Evolutionary conservation across 306 rosid genomes (phyloP).

Genomic region (Fagus sylvatica): DNA sequence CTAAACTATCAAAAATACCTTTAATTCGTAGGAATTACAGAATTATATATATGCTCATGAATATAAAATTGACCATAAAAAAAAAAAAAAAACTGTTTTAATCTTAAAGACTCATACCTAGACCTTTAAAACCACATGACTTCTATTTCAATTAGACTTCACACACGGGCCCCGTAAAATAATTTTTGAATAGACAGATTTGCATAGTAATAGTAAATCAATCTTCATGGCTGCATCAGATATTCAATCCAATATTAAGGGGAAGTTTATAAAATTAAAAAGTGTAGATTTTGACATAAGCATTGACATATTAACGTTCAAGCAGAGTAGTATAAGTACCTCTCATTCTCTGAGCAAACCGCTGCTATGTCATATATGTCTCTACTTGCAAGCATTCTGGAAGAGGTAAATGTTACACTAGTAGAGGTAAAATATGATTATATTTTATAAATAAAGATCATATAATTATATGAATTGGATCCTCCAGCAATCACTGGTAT

Average conservation of each 20-base stretch:
- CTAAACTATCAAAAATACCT: no score
- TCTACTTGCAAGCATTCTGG: conserved; percentile 69
- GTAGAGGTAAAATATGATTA: not conserved
- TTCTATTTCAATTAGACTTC: no score
- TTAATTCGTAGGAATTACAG: no score
- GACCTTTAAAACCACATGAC: no score
- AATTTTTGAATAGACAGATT: no score
- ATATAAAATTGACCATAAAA: no score
- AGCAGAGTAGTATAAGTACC: conserved; percentile 41
- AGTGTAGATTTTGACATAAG: not conserved
- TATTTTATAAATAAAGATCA: not conserved
- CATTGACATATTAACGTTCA: not conserved
- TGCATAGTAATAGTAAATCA: no score
- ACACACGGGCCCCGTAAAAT: no score
- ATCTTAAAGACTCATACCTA: no score
- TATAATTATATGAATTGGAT: not conserved
- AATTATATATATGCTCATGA: no score
- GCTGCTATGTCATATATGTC: conserved; percentile 52
- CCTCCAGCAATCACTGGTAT: not conserved
- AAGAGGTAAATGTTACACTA: conserved; percentile 3
- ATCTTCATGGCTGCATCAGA: no score
- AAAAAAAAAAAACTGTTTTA: no score
- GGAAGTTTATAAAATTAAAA: not conserved
- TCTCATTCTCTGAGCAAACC: conserved; percentile 70
- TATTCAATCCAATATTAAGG: not conserved